Conservation (phyloP, 306 rosid genomes). For the Luffa aegyptiaca region DNA sequence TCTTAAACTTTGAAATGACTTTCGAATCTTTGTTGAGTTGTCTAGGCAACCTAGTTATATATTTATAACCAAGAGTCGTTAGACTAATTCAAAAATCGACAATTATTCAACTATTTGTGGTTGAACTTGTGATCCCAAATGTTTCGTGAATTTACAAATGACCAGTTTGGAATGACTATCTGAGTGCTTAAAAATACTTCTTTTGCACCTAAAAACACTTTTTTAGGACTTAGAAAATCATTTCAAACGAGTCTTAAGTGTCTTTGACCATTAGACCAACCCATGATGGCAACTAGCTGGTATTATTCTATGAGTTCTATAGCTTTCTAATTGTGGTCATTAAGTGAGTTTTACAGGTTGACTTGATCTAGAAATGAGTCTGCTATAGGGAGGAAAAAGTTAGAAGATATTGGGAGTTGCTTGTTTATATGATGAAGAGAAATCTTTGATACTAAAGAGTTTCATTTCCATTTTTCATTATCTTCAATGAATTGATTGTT, state of each 20-base stretch:
- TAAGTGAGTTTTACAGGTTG: background rate
- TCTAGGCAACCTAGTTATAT: background rate
- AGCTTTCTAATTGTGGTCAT: background rate
- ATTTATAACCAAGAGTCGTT: background rate
- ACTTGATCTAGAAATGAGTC: background rate
- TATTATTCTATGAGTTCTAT: background rate
- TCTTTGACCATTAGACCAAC: background rate
- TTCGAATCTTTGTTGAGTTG: background rate
- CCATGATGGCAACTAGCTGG: background rate
- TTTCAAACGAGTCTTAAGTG: too few relatives aligned
- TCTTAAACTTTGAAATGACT: background rate
- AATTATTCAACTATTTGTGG: background rate
- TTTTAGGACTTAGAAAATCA: too few relatives aligned
- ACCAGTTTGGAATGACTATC: too few relatives aligned
- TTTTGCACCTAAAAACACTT: too few relatives aligned
- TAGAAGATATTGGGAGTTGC: background rate
- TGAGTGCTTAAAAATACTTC: too few relatives aligned
- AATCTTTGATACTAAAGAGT: background rate
- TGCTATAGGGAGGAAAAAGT: background rate
- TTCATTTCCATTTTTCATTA: background rate
- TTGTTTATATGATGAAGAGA: background rate
- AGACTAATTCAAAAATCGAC: background rate
- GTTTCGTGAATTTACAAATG: background rate
- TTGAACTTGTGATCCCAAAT: background rate
- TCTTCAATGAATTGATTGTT: background rate